A percentile compares a stretch with the other conserved stretches of the same genome.
These are phyloP conservation scores for Pezicula carpinea DNA, from an alignment of 2,329 filamentous ascomycete species.

Conservation along the genomic window DNA sequence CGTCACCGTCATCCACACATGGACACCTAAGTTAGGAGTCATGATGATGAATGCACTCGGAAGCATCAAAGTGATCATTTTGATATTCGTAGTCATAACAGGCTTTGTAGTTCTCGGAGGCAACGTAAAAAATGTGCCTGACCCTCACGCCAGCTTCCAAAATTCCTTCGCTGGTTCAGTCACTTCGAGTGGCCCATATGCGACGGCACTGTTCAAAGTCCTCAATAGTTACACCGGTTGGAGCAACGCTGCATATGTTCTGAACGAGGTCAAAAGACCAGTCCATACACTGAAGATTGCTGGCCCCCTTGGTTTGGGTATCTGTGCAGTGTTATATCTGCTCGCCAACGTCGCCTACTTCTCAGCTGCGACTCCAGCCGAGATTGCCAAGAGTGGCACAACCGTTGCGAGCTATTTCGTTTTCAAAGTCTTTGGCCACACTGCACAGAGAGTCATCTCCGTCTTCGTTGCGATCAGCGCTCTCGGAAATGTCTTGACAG, in stretches of 20 bases:
- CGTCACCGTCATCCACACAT: slow-evolving; percentile 42
- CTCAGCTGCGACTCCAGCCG: slow-evolving; percentile 48
- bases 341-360: slow-evolving; percentile 55
- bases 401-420: slow-evolving; percentile 51
- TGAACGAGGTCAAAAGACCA: slow-evolving; percentile 53
- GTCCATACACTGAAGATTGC: slow-evolving; percentile 52
- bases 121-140: slow-evolving; percentile 16
- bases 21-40: slow-evolving; percentile 39
- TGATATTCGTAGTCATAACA: slow-evolving; percentile 39
- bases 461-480: slow-evolving; percentile 43
- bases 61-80: slow-evolving; percentile 41
- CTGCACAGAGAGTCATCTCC: slow-evolving; percentile 36
- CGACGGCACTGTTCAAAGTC: slow-evolving; percentile 49
- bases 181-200: slow-evolving; percentile 32
- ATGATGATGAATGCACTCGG: slow-evolving; percentile 42
- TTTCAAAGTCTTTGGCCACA: slow-evolving; percentile 44
- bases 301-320: slow-evolving; percentile 45
- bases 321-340: slow-evolving; percentile 50
- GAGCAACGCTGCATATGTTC: slow-evolving; percentile 49
- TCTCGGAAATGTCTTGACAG: slow-evolving; percentile 43
- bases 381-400: slow-evolving; percentile 46
- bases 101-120: slow-evolving; percentile 37
- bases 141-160: slow-evolving; percentile 38
- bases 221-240: slow-evolving; percentile 50
- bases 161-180: slow-evolving; percentile 43